Evolutionary conservation across 176 grass and related monocot genomes (phyloP).

Genomic region (Pontederia crassipes): DNA sequence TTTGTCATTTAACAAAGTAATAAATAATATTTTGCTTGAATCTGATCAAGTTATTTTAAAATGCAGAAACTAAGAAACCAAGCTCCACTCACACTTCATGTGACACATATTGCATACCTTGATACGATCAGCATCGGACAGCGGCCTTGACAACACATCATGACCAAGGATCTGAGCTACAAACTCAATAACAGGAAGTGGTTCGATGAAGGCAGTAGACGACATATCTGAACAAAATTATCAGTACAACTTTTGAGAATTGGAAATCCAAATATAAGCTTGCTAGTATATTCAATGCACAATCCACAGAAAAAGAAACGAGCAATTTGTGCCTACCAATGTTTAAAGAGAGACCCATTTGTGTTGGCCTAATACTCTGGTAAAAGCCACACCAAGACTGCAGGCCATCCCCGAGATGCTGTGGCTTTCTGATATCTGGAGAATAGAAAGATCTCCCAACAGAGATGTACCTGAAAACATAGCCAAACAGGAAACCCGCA

Average conservation of each 20-base stretch:
- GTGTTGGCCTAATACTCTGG: slow-evolving; percentile 60
- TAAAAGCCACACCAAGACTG: slow-evolving; percentile 61
- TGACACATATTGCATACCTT: slow-evolving; percentile 25
- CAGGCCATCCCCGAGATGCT: slow-evolving; percentile 21
- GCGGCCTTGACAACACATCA: slow-evolving; percentile 12
- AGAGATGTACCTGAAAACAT: slow-evolving; percentile 24
- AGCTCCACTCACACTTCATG: background rate
- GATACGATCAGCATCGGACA: slow-evolving; percentile 20
- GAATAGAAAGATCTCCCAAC: slow-evolving; percentile 70
- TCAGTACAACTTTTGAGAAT: background rate
- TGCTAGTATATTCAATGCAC: background rate
- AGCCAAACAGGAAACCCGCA: background rate
- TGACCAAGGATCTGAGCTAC: slow-evolving; percentile 26
- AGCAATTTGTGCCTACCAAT: slow-evolving; percentile 28
- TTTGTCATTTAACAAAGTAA: too few relatives aligned
- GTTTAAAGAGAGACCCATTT: slow-evolving; percentile 54
- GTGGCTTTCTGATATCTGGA: background rate
- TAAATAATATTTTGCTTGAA: too few relatives aligned
- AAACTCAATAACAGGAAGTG: slow-evolving; percentile 31
- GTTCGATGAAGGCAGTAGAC: slow-evolving; percentile 41
- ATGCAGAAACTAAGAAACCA: background rate
- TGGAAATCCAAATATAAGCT: background rate
- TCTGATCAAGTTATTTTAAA: too few relatives aligned
- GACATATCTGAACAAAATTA: slow-evolving; percentile 41
- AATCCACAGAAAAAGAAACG: background rate